Evolutionary conservation across 1,284 basidiomycete genomes (phyloP), one percentile per base, ranked within the genome.

Genomic region (Cutaneotrichosporon dermatis): DNA sequence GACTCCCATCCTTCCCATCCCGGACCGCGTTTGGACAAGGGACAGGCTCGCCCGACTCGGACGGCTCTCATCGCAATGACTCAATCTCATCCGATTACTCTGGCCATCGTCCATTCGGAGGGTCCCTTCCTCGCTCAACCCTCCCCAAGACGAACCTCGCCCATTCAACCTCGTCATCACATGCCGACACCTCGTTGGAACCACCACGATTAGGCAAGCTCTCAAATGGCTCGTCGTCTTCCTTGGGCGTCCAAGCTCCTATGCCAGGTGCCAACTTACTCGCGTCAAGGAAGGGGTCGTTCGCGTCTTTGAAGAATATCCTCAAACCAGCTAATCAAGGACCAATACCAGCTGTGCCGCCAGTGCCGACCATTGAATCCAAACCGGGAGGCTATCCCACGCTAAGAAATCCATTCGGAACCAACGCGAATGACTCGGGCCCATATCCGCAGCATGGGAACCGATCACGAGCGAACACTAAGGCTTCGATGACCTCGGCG

Each of bases 231-330:
- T 77, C 74, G 33, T 70, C 76, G 36, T 79, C 83, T 6, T 81
- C 85, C 1, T 55, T 76, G 9, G 54, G 45, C 4, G 12, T 46
- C 8, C 45, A 39, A 7, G 9, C 37, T 10, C 40, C 25, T 25
- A 25, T 25, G 34, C 66, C 67, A 4, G 62, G 58, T n/a, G 50
- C 55, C 4, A 68, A 68, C 0, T 67, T 72, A 13, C 60, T 75
- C 4, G 59, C 62, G 2, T 86, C 89, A 69, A 81, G 85, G 51
- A 91, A 91, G 80, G 92, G 92, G 65, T 79, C 88, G 1, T 90
- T 92, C 65, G 89, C 90, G 1, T 92, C 88, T 7, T 84, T 94
- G 58, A 86, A 89, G 54, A 92, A 92, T 73, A 89, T 90, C 4
- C 92, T 94, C 83, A 92, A 90, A 76, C 55, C 56, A 16, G 58